Evolutionary conservation across 2,329 filamentous ascomycete species (phyloP).

Genomic region (Xylaria polymorpha): DNA sequence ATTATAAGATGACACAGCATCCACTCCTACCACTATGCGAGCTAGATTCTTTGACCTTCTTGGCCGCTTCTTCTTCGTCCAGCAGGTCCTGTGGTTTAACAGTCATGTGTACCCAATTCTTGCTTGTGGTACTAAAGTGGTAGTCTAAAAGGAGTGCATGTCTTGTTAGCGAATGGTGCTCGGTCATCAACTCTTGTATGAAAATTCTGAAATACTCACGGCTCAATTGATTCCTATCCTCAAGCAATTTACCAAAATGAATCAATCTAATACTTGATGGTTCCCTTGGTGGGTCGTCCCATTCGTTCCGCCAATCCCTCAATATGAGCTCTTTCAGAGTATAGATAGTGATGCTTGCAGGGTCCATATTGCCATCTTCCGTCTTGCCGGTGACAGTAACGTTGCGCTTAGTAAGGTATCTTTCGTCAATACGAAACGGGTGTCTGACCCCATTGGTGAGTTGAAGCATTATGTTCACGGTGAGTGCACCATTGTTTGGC

Average conservation of each 20-base stretch:
- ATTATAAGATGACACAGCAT: slow-evolving; percentile 53
- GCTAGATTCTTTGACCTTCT: slow-evolving; percentile 62
- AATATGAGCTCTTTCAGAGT: slow-evolving; percentile 94
- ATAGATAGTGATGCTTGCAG: slow-evolving; percentile 91
- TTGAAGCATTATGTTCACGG: slow-evolving; percentile 83
- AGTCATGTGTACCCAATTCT: slow-evolving; percentile 82
- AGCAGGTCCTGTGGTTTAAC: slow-evolving; percentile 79
- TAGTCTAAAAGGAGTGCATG: slow-evolving; percentile 63
- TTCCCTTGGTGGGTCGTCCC: slow-evolving; percentile 87
- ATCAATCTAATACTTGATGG: slow-evolving; percentile 92
- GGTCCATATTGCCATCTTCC: slow-evolving; percentile 72
- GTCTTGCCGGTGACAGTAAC: slow-evolving; percentile 77
- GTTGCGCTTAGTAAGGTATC: slow-evolving; percentile 83
- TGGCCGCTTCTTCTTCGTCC: slow-evolving; percentile 75
- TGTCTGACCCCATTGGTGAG: slow-evolving; percentile 83
- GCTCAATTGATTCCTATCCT: slow-evolving; percentile 86
- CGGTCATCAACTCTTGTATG: neutral
- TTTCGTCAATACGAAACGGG: slow-evolving; percentile 89
- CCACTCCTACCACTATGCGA: slow-evolving; percentile 46
- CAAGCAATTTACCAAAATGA: slow-evolving; percentile 88
- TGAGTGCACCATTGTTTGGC: slow-evolving; percentile 47
- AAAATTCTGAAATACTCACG: slow-evolving; percentile 65
- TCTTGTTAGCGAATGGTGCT: slow-evolving; percentile 20
- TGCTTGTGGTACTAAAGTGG: slow-evolving; percentile 69
- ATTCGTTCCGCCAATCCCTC: slow-evolving; percentile 91